These are phyloP conservation scores for Aegilops speltoides DNA, from an alignment of 176 grass and related monocot species.

Conservation along the genomic window DNA sequence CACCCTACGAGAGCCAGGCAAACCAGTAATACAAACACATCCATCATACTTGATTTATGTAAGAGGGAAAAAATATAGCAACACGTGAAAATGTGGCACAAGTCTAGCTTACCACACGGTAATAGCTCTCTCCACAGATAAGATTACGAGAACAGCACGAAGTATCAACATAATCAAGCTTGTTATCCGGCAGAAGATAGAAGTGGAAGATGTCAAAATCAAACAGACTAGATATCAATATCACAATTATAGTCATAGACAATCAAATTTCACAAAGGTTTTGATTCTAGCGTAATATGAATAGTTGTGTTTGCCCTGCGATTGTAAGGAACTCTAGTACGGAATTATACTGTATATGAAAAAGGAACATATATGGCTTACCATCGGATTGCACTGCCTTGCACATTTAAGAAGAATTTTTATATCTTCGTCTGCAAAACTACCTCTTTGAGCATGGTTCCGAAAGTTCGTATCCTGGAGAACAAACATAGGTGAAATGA, in stretches of 20 bases:
- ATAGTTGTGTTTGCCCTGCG: background rate
- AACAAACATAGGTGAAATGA: background rate
- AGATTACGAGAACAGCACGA: background rate
- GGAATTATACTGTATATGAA: background rate
- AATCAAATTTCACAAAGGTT: background rate
- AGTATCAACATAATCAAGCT: conserved; percentile 4
- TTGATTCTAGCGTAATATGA: background rate
- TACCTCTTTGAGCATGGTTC: background rate
- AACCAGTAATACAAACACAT: background rate
- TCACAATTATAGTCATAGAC: background rate
- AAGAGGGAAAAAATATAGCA: background rate
- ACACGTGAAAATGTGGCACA: background rate
- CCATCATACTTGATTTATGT: background rate
- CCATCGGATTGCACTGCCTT: background rate
- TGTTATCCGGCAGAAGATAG: background rate
- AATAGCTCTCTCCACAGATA: conserved; percentile 13
- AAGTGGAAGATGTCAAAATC: conserved; percentile 9
- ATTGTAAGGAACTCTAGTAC: background rate
- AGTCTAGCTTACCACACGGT: conserved; percentile 32
- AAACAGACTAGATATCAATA: background rate
- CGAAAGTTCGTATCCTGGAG: background rate
- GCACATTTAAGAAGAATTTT: background rate
- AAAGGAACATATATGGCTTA: background rate
- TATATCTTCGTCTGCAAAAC: background rate
- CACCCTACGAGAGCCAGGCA: conserved; percentile 34